Evolutionary conservation across 1,284 basidiomycete genomes (phyloP).

Genomic region (Salmacisia buchloeana): DNA sequence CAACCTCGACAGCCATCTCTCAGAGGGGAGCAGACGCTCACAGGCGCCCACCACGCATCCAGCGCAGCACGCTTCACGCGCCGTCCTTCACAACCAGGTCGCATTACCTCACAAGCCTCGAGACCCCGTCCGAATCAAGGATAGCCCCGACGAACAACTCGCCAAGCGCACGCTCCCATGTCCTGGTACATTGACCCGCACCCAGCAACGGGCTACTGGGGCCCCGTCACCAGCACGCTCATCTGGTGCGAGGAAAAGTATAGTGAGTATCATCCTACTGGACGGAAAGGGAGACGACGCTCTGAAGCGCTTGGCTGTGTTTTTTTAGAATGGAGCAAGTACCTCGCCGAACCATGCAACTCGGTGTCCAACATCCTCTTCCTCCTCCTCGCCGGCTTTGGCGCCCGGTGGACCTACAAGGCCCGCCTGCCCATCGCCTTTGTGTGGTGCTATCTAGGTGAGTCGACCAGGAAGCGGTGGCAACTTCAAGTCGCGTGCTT

Average conservation of each 20-base stretch:
- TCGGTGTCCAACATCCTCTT: constrained; percentile 54
- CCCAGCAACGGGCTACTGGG: constrained; percentile 35
- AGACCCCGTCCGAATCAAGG: no score
- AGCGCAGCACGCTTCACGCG: no score
- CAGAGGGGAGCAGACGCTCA: no score
- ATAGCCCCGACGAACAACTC: no score
- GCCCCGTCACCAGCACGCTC: constrained; percentile 37
- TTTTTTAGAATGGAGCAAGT: constrained; percentile 22
- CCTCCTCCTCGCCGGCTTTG: constrained; percentile 52
- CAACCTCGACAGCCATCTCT: no score
- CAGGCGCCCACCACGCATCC: no score
- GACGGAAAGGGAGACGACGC: neutral
- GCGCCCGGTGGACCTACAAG: constrained; percentile 20
- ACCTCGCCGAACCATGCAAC: constrained; percentile 45
- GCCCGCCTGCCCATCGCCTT: constrained; percentile 32
- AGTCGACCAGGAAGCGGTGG: no score
- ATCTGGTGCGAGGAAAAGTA: constrained; percentile 48
- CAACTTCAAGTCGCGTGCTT: neutral
- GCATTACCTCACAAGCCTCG: no score
- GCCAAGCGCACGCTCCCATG: no score
- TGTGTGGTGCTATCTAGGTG: constrained; percentile 25
- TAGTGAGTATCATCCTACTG: no score
- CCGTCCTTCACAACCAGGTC: no score
- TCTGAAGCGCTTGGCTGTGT: neutral
- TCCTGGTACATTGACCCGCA: neutral